phyloP scores from a whole-genome alignment of 1,284 basidiomycete genomes.

The Microbotryum violaceum region DNA sequence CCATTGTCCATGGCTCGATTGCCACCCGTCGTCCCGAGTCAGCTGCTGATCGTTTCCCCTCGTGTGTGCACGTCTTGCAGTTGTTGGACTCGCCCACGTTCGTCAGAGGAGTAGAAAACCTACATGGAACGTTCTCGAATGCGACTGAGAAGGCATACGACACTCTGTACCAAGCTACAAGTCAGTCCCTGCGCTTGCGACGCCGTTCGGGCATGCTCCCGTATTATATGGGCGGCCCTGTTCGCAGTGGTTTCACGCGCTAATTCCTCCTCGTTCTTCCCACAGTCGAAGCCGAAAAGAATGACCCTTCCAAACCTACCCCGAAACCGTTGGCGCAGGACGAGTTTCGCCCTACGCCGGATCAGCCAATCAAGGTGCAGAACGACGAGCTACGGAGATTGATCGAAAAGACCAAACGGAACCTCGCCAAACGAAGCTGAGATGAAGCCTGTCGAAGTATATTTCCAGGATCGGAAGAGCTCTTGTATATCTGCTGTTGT shows the following conservation, averaged over 20 bases:
- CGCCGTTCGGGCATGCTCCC: background rate
- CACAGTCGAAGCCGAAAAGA: conserved; percentile 3
- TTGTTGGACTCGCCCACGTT: conserved; percentile 13
- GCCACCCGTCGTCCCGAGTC: background rate
- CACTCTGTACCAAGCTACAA: conserved; percentile 9
- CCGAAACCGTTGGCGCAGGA: conserved; percentile 3
- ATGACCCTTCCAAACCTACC: conserved; percentile 8
- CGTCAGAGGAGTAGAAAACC: conserved; percentile 2
- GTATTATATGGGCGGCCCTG: too few species aligned
- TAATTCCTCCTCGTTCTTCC: background rate
- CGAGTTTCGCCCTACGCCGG: conserved; percentile 5
- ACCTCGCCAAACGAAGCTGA: background rate
- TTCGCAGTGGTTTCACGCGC: too few species aligned
- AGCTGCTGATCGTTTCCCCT: background rate
- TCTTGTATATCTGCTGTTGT: too few species aligned
- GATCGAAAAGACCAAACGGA: conserved; percentile 11
- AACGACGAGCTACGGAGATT: conserved; percentile 11
- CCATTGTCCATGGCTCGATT: too few species aligned
- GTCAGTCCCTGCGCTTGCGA: background rate
- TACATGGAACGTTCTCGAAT: conserved; percentile 8
- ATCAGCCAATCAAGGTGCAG: conserved; percentile 13
- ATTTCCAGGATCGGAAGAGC: too few species aligned
- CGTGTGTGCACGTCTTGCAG: background rate
- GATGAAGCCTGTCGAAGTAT: too few species aligned
- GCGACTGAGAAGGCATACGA: conserved; percentile 19